Evolutionary conservation across 176 grass and related monocot species (phyloP).

Genomic region (Avena sativa): DNA sequence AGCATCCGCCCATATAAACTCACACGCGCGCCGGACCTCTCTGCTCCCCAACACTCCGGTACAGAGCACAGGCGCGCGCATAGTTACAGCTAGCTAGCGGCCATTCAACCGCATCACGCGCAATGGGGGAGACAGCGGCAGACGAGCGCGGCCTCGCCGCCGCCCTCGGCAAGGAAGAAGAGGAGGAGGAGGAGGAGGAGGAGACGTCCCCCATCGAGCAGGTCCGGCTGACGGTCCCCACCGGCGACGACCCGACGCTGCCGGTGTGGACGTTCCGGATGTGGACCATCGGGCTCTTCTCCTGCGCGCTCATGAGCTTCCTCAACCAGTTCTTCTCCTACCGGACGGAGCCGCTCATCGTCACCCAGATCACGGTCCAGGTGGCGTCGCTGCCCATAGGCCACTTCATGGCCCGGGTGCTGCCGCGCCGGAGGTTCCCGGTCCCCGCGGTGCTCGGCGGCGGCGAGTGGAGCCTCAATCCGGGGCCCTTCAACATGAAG

Average conservation of each 20-base stretch:
- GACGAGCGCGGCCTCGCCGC: constrained; percentile 48
- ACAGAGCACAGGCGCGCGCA: not conserved
- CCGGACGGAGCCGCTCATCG: constrained; percentile 82
- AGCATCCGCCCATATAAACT: constrained; percentile 8
- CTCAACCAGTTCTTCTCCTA: constrained; percentile 97
- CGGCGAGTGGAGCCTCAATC: constrained; percentile 74
- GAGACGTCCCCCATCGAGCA: constrained; percentile 75
- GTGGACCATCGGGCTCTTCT: constrained; percentile 73
- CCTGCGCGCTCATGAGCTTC: constrained; percentile 80
- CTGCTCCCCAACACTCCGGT: not conserved
- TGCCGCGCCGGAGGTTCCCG: constrained; percentile 49
- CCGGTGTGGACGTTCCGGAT: constrained; percentile 98
- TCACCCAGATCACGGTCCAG: constrained; percentile 89
- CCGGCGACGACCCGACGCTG: constrained; percentile 72
- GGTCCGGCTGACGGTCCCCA: constrained; percentile 72
- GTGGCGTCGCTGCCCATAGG: constrained; percentile 84
- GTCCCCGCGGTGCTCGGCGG: constrained; percentile 28
- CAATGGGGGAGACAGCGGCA: constrained; percentile 50
- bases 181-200: constrained; percentile 5
- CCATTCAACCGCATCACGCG: constrained; percentile 39
- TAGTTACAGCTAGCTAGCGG: not conserved
- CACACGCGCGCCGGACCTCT: not conserved
- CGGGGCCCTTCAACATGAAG: constrained; percentile 96
- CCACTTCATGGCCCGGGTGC: constrained; percentile 67
- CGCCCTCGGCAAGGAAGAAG: not conserved